Conservation (phyloP, 176 grass and related monocot genomes). For the Avena atlantica region DNA sequence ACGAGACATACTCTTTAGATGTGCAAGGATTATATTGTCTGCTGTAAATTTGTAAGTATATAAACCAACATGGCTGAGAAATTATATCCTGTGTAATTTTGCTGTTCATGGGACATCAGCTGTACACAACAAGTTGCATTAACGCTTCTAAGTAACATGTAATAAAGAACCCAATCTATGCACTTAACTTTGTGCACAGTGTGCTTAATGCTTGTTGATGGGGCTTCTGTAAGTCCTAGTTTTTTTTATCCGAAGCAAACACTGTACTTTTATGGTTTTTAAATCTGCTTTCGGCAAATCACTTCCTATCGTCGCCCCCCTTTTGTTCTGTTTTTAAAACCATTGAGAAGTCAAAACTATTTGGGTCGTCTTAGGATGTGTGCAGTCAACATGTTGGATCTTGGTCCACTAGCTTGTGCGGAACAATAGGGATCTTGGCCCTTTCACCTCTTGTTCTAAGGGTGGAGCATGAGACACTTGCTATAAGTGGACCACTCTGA, state of each 20-base stretch:
- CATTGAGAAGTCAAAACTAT: conserved; percentile 2
- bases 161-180: background rate
- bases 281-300: background rate
- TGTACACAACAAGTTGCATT: conserved; percentile 10
- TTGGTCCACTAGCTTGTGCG: background rate
- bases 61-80: background rate
- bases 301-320: background rate
- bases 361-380: background rate
- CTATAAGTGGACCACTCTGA: background rate
- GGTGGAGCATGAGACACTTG: background rate
- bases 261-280: background rate
- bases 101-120: background rate
- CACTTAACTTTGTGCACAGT: background rate
- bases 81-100: conserved; percentile 11
- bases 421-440: background rate
- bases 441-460: background rate
- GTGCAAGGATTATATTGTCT: background rate
- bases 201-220: background rate
- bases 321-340: background rate
- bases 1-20: background rate
- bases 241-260: background rate
- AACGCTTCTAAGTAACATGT: background rate
- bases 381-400: background rate
- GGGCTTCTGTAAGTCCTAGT: background rate
- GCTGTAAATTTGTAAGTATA: background rate